Evolutionary conservation across 2,329 filamentous ascomycete species (phyloP), one percentile per base, ranked within the genome.

Genomic region (Davidsoniella virescens): DNA sequence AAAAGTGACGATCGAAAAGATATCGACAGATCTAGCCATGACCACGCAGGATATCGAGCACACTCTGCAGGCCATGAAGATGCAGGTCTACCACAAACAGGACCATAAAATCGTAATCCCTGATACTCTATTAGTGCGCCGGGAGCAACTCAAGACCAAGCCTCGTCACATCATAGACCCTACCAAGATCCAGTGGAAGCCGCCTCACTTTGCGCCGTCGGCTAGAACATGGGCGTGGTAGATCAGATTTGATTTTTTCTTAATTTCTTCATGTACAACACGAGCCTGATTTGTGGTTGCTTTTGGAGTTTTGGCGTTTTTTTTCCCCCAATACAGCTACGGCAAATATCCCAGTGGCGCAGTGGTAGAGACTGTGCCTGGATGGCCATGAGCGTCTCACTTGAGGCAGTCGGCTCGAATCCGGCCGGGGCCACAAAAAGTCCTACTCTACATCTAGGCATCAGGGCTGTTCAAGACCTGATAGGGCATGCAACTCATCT

Each of bases 21-120:
- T 98, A 48, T 88, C 87, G 0, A 71, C 75, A 5, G 65, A 78
- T 33, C 78, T 92, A 7, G 84, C 88, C 2, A 96, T 98, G 90
- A 96, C 90, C n/a, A 88, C 87, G 5, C 87, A 87, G 59, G 92
- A 98, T 62, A 90, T 98, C 12, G 80, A 96, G 64, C 87, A 95
- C 63, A 96, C 92, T 0, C 67, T 98, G 47, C 87, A 95, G 62
- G 88, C 88, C 51, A 70, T 95, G 54, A 92, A 90, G 62, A 94
- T 98, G 85, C 77, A 96, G 61, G 77, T 92, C 43, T 96, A 96
- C 62, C 87, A 88, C 59, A 94, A 94, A 70, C 88, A 88, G 56
- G 88, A 94, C 61, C 92, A 96, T 70, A 90, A 96, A 63, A 85
- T 98, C 57, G 87, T 96, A 20, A 72, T 98, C 29, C 88, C 90